Evolutionary conservation across 2,329 filamentous ascomycete genomes (phyloP), one percentile per base, ranked within the genome.

Genomic region (Allantophomopsis lycopodina): DNA sequence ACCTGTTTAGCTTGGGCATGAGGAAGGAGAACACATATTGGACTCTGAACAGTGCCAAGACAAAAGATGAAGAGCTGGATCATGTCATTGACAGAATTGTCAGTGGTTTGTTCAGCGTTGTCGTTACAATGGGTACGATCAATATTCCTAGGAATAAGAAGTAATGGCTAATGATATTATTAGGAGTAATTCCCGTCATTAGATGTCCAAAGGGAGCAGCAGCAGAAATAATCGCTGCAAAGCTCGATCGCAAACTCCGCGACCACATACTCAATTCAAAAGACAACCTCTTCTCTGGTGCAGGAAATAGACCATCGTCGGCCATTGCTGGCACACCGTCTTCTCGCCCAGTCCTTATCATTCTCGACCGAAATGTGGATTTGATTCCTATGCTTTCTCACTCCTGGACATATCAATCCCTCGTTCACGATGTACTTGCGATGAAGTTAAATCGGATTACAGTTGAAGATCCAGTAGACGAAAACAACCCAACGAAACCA

Each of bases 341-440:
- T 7, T 83, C 85, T 17, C 70, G 93, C 37, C 91, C 93, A 1
- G 86, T 96, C 0, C 74, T 98, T 35, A 77, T 98, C 48, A 83
- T 98, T 39, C 80, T 96, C 36, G 91, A 98, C 60, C 80, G 91
- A 49, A 96, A 95, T 54, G 79, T 98, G 35, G 91, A 98, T 59
- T 64, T 98, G 39, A 86, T 94, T 47, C 88, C 91, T 2, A 96
- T 98, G 91, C 72, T 98, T n/a, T 95, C 89, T 12, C 91, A 98
- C 61, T 95, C 88, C 1, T 88, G 83, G 83, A 87, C 72, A 7
- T 77, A 94, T 51, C 87, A 94, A 58, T 91, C 84, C 7, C 66
- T 94, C 10, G 83, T 94, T 13, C 83, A 76, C 48, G 75, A 86
- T 58, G 80, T 86, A 4, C 66, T 85, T 34, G 73, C 78, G 38